phyloP scores from a whole-genome alignment of 179 eudicot genomes.

The Heliamphora pulchella region DNA sequence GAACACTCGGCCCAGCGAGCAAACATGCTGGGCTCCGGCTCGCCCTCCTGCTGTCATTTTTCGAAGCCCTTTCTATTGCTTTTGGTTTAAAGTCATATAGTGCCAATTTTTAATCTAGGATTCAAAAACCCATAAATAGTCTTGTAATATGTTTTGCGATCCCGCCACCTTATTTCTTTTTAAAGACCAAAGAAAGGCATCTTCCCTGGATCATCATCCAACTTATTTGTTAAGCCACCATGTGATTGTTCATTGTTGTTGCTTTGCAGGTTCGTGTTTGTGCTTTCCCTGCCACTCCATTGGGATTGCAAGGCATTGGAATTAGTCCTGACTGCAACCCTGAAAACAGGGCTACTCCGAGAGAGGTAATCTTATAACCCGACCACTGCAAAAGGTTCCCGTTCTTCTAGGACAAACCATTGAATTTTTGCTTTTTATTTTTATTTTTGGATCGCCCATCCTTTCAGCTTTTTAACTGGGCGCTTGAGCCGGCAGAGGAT shows the following conservation, averaged over 20 bases:
- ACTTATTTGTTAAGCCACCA: not conserved
- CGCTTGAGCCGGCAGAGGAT: conserved; percentile 89
- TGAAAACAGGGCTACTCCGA: conserved; percentile 56
- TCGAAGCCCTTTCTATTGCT: no score
- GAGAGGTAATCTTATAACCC: conserved; percentile 52
- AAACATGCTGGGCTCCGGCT: no score
- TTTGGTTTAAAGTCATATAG: no score
- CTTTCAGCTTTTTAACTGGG: conserved; percentile 82
- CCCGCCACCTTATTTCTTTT: no score
- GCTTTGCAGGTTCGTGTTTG: conserved; percentile 74
- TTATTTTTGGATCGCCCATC: not conserved
- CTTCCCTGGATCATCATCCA: not conserved
- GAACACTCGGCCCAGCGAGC: no score
- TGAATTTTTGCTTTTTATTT: not conserved
- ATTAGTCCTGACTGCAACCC: conserved; percentile 98
- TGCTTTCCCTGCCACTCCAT: conserved; percentile 73
- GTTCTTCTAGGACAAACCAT: not conserved
- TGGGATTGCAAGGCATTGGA: conserved; percentile 81
- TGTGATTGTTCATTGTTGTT: not conserved
- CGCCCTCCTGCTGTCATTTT: not conserved
- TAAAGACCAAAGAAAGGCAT: no score
- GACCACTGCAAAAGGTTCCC: not conserved
- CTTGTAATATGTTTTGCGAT: not conserved
- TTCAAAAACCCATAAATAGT: not conserved
- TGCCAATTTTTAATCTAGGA: not conserved